phyloP scores from a whole-genome alignment of 257 asterid species.

The Sherardia arvensis region DNA sequence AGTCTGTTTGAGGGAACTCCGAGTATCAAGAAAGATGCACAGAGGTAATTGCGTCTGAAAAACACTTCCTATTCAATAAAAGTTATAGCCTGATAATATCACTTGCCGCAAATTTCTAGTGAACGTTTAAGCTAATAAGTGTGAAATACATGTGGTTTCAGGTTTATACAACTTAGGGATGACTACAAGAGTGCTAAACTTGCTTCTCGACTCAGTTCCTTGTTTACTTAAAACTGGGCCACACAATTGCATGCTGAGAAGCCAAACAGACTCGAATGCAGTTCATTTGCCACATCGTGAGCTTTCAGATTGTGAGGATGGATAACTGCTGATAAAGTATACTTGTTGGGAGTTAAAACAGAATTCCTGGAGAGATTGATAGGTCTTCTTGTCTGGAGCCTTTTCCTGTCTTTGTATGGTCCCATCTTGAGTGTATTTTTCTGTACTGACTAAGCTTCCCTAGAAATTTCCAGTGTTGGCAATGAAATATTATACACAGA shows the following conservation, averaged over 20 bases:
- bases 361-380: constrained; percentile 1
- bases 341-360: neutral
- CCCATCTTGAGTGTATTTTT: constrained; percentile 1
- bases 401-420: neutral
- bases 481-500: neutral
- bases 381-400: neutral
- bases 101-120: neutral
- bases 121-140: neutral
- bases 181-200: constrained; percentile 97
- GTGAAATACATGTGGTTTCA: constrained; percentile 28
- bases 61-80: neutral
- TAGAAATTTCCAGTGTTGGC: neutral
- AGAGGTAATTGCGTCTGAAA: constrained; percentile 42
- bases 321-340: neutral
- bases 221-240: constrained; percentile 35
- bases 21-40: constrained; percentile 95
- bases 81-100: neutral
- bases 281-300: neutral
- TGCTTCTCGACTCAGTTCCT: constrained; percentile 73
- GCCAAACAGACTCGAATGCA: neutral
- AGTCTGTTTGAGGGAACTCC: constrained; percentile 95
- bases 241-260: neutral
- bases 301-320: neutral
- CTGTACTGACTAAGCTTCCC: neutral
- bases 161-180: constrained; percentile 96